Conservation (phyloP, 2,329 filamentous ascomycete species). For the Mycosphaerella sp. region DNA sequence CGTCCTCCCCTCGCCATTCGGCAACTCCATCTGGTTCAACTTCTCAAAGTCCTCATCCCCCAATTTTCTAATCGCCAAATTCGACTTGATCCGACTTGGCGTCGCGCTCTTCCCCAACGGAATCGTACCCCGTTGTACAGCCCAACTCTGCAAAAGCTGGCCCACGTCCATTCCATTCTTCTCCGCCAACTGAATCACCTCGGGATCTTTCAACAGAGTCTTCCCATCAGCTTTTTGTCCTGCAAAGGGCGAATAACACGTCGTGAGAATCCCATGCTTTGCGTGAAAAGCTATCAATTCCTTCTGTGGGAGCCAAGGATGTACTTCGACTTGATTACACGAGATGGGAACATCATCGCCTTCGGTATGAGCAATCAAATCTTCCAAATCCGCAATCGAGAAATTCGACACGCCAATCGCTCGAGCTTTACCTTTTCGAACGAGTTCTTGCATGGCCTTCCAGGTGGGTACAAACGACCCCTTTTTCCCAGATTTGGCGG, state of each 20-base stretch:
- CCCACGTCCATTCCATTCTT: conserved; percentile 53
- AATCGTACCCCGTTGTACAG: conserved; percentile 49
- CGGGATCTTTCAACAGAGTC: conserved; percentile 49
- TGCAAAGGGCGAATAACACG: conserved; percentile 27
- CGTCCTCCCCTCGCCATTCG: neutral
- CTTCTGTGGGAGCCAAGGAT: conserved; percentile 27
- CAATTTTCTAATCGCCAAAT: conserved; percentile 29
- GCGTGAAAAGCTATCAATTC: conserved; percentile 20
- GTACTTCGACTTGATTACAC: conserved; percentile 29
- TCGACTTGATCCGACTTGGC: conserved; percentile 41
- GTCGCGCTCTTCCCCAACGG: conserved; percentile 53
- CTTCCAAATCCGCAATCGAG: conserved; percentile 23
- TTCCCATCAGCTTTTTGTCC: conserved; percentile 25
- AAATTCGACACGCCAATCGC: conserved; percentile 31
- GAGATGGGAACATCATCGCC: conserved; percentile 20
- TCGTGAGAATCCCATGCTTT: conserved; percentile 22
- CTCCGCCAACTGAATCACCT: conserved; percentile 60
- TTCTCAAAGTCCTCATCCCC: conserved; percentile 34
- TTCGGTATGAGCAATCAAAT: conserved; percentile 21
- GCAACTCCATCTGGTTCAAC: conserved; percentile 23
- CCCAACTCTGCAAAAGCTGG: conserved; percentile 51
- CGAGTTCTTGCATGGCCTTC: conserved; percentile 28
- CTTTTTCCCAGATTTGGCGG: conserved; percentile 14
- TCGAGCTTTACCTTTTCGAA: conserved; percentile 25
- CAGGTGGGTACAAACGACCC: conserved; percentile 27